phyloP scores from a whole-genome alignment of 208 protist species.

The Angomonas deanei region DNA sequence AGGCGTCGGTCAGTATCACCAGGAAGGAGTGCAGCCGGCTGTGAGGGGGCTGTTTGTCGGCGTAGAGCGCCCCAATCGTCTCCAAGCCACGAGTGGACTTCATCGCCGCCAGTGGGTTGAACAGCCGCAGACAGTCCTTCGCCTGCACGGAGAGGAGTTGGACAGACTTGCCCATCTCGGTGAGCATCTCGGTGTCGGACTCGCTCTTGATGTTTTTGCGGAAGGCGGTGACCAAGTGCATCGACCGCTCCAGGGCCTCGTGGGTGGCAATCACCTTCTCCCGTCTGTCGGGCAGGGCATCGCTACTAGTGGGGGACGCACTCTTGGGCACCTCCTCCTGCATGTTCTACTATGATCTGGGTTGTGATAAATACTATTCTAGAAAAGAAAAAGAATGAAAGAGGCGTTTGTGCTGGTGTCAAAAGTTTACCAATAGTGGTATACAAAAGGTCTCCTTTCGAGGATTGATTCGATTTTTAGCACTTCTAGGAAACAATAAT shows the following conservation, averaged over 20 bases:
- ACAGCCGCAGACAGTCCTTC: constrained; percentile 59
- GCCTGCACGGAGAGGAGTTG: constrained; percentile 19
- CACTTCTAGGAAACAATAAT: background rate
- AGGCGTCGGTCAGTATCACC: constrained; percentile 11
- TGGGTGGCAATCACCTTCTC: constrained; percentile 12
- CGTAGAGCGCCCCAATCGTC: constrained; percentile 50
- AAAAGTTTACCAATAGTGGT: background rate
- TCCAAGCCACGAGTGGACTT: constrained; percentile 31
- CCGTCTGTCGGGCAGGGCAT: background rate
- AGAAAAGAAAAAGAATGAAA: background rate
- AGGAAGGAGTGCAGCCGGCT: constrained; percentile 40
- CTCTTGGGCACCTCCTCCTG: constrained; percentile 3
- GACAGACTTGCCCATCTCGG: constrained; percentile 18
- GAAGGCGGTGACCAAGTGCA: constrained; percentile 9
- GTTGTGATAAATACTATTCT: no score
- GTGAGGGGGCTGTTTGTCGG: constrained; percentile 7
- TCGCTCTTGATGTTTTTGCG: background rate
- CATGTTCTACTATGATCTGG: constrained; percentile 3
- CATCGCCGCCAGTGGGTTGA: constrained; percentile 27
- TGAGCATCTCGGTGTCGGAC: constrained; percentile 33
- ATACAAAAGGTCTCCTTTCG: constrained; percentile 2
- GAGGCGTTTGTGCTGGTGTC: background rate
- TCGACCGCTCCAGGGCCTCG: constrained; percentile 26
- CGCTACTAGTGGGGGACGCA: background rate
- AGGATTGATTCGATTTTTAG: background rate